These are phyloP conservation scores for Ramaria sp. DNA, from an alignment of 768 basidiomycete species.

Conservation along the genomic window DNA sequence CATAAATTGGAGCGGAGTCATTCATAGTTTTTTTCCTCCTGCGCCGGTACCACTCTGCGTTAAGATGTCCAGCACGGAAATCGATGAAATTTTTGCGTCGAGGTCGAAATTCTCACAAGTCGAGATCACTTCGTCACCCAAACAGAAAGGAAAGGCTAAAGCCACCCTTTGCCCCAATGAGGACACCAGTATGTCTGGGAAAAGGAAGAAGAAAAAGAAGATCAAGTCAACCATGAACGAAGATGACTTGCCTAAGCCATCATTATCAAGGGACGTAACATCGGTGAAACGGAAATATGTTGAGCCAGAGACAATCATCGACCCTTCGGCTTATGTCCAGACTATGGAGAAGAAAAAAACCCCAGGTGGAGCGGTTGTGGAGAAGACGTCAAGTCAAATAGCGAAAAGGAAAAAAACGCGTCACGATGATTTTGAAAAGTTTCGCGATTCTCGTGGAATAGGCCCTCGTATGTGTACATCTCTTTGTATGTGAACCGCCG, in stretches of 20 bases:
- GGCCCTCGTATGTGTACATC: slow-evolving; percentile 44
- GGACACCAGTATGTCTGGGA: slow-evolving; percentile 19
- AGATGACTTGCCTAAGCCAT: slow-evolving; percentile 7
- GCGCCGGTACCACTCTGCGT: too few relatives aligned
- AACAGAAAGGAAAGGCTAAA: slow-evolving; percentile 14
- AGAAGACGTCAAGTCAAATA: not conserved
- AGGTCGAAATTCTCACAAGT: slow-evolving; percentile 26
- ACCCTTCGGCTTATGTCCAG: slow-evolving; percentile 38
- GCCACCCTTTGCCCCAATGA: slow-evolving; percentile 8
- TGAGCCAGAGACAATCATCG: slow-evolving; percentile 52
- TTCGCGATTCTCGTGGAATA: slow-evolving; percentile 67
- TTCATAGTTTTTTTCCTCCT: too few relatives aligned
- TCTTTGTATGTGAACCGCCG: not conserved
- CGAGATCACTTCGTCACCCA: slow-evolving; percentile 18
- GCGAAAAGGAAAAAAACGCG: not conserved
- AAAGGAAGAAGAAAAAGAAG: slow-evolving; percentile 38
- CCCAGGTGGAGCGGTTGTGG: not conserved
- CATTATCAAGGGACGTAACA: not conserved
- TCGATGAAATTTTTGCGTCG: slow-evolving; percentile 73
- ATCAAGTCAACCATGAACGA: slow-evolving; percentile 23
- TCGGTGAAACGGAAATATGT: slow-evolving; percentile 18
- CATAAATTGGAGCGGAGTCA: too few relatives aligned
- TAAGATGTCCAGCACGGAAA: slow-evolving; percentile 53
- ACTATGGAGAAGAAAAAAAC: slow-evolving; percentile 25
- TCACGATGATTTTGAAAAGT: slow-evolving; percentile 31